These are phyloP conservation scores for Colletotrichum nymphaeae DNA, from an alignment of 2,329 filamentous ascomycete genomes.

Conservation along the genomic window DNA sequence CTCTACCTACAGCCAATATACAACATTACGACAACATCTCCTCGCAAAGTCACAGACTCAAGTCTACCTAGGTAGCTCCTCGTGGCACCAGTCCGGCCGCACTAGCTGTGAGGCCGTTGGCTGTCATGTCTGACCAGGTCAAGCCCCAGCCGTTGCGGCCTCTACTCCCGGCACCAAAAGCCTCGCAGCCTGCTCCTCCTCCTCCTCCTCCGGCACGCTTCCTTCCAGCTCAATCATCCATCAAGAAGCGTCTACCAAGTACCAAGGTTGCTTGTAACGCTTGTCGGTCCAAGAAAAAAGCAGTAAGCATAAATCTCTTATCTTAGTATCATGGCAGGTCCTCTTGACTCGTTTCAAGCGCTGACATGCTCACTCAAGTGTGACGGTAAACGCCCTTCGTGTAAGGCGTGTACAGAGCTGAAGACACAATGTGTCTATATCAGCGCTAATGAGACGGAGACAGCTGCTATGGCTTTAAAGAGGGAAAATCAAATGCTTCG, in stretches of 20 bases:
- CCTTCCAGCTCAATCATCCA: not conserved
- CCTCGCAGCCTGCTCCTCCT: not conserved
- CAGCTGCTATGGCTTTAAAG: conserved; percentile 29
- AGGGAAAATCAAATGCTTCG: conserved; percentile 38
- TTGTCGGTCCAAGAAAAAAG: conserved; percentile 39
- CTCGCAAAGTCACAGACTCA: not conserved
- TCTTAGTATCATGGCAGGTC: not conserved
- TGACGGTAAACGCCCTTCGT: conserved; percentile 37
- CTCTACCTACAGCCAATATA: not conserved
- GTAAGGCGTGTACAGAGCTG: conserved; percentile 36
- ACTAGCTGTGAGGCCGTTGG: not conserved
- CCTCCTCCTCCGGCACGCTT: not conserved
- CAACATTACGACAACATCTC: not conserved
- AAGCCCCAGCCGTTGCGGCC: conserved; percentile 19
- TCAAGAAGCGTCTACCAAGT: conserved; percentile 1
- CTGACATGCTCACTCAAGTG: conserved; percentile 29
- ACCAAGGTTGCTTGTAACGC: conserved; percentile 39
- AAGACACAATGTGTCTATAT: conserved; percentile 35
- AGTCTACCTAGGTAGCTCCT: not conserved
- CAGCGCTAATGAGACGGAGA: conserved; percentile 34
- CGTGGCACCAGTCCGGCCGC: not conserved
- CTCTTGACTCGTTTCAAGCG: not conserved
- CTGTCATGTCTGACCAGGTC: conserved; percentile 20
- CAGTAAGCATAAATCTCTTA: conserved; percentile 28
- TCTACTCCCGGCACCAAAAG: conserved; percentile 25